phyloP scores from a whole-genome alignment of 164 flowering plant species.

The Nymphaea colorata region DNA sequence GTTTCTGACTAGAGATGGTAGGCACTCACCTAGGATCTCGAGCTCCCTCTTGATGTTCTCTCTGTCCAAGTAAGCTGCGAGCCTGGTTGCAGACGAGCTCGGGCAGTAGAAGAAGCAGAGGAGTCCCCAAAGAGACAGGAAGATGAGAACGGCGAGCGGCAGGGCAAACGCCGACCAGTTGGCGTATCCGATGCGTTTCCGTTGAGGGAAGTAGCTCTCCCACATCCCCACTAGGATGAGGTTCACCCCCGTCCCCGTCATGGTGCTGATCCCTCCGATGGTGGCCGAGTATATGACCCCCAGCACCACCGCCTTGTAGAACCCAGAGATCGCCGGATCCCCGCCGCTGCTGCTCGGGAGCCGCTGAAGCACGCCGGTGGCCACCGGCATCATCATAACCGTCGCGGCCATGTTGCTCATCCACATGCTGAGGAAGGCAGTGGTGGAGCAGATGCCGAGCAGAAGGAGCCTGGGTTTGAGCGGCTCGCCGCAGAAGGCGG shows the following conservation, averaged over 20 bases:
- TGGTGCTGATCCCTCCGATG: slow-evolving; percentile 80
- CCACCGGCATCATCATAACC: slow-evolving; percentile 94
- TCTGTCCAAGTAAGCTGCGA: slow-evolving; percentile 55
- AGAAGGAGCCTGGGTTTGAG: slow-evolving; percentile 67
- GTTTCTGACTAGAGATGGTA: no score
- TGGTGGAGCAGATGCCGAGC: slow-evolving; percentile 75
- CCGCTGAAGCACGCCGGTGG: slow-evolving; percentile 75
- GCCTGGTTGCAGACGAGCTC: slow-evolving; percentile 25
- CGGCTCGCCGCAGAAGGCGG: slow-evolving; percentile 79
- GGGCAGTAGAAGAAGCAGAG: slow-evolving; percentile 53
- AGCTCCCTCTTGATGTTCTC: slow-evolving; percentile 67
- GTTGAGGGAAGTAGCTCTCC: slow-evolving; percentile 73
- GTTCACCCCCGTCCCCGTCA: slow-evolving; percentile 94
- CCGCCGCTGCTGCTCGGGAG: slow-evolving; percentile 26
- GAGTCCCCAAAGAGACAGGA: slow-evolving; percentile 55
- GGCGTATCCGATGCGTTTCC: slow-evolving; percentile 53
- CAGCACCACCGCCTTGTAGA: slow-evolving; percentile 63
- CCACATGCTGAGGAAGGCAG: slow-evolving; percentile 95
- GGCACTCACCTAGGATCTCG: slow-evolving; percentile 41
- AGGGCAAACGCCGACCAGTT: slow-evolving; percentile 75
- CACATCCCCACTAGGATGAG: slow-evolving; percentile 91
- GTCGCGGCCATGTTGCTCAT: slow-evolving; percentile 93
- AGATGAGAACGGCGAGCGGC: slow-evolving; percentile 60
- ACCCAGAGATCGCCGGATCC: slow-evolving; percentile 21
- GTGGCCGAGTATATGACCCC: slow-evolving; percentile 69